Conservation (phyloP, 345 rosid genomes). For the Brassica napus region DNA sequence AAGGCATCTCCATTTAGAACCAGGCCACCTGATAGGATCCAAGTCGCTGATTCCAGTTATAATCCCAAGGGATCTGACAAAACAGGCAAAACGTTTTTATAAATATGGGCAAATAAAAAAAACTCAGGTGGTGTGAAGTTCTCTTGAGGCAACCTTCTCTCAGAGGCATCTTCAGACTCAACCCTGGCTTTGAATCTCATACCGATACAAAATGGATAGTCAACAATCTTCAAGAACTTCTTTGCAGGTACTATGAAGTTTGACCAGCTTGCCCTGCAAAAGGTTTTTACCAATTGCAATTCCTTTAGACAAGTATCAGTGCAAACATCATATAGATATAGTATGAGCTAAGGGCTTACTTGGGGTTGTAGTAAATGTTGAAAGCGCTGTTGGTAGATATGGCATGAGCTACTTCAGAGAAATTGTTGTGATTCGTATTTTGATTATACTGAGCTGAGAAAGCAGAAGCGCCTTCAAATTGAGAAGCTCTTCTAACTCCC, state of each 20-base stretch:
- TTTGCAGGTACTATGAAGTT: constrained; percentile 68
- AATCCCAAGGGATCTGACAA: constrained; percentile 70
- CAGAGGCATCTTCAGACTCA: constrained; percentile 92
- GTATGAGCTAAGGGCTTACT: constrained; percentile 44
- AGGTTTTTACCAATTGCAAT: not conserved
- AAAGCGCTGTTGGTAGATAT: constrained; percentile 59
- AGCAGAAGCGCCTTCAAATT: constrained; percentile 54
- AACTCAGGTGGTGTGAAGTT: not conserved
- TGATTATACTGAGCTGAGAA: constrained; percentile 52
- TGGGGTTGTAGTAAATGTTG: constrained; percentile 89
- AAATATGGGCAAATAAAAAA: not conserved
- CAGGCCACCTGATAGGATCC: constrained; percentile 92
- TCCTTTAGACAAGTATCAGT: not conserved
- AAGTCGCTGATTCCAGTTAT: constrained; percentile 76
- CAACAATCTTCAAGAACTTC: constrained; percentile 77
- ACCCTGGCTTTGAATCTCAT: constrained; percentile 85
- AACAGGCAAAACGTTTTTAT: constrained; percentile 13
- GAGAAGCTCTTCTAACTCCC: constrained; percentile 93
- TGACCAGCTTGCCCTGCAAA: constrained; percentile 63
- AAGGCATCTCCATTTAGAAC: constrained; percentile 96
- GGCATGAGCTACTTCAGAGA: constrained; percentile 70
- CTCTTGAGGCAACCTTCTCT: constrained; percentile 63
- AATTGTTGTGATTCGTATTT: constrained; percentile 58
- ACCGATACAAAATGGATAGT: constrained; percentile 66
- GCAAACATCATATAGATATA: not conserved